phyloP scores from a whole-genome alignment of 768 basidiomycete species.

The Suillus bovinus region DNA sequence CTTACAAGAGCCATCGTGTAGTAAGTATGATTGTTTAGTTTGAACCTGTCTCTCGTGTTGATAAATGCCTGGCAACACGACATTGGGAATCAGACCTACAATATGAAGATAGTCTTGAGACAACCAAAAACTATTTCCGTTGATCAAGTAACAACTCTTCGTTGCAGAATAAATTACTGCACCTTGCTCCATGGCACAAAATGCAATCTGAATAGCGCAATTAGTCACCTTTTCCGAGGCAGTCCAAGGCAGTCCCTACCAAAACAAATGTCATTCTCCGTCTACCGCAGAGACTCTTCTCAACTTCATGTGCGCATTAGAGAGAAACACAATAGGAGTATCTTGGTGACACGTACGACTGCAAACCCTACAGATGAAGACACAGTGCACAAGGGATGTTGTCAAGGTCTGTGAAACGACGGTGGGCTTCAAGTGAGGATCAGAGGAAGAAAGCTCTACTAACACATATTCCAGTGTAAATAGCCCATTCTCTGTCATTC shows the following conservation, averaged over 20 bases:
- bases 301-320: background rate
- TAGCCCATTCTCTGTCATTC: background rate
- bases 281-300: constrained; percentile 1
- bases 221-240: background rate
- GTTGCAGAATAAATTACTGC: background rate
- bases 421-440: background rate
- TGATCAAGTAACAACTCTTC: background rate
- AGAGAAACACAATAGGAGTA: background rate
- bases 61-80: background rate
- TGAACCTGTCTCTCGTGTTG: background rate
- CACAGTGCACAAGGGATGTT: background rate
- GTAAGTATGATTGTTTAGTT: background rate
- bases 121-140: background rate
- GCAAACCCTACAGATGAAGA: constrained; percentile 2
- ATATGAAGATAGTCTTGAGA: background rate
- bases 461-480: constrained; percentile 1
- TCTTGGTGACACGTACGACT: background rate
- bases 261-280: constrained; percentile 2
- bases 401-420: background rate
- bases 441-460: background rate
- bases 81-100: background rate
- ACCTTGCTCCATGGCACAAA: background rate
- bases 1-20: background rate
- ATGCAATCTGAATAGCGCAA: background rate
- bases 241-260: background rate